Evolutionary conservation across 768 basidiomycete species (phyloP).

Genomic region (Clavulina sp.): DNA sequence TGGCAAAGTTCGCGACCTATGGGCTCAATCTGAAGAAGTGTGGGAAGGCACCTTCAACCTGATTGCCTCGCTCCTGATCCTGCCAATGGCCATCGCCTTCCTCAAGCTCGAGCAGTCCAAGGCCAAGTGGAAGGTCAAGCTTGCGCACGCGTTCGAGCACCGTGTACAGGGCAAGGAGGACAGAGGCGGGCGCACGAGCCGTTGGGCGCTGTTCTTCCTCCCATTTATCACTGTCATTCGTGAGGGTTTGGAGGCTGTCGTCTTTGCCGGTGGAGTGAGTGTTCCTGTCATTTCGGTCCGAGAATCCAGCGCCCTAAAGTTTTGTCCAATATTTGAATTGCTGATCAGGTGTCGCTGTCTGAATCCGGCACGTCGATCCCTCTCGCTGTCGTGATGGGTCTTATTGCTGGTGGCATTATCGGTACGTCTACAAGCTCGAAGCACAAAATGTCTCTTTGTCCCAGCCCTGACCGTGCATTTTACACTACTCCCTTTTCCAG

Average conservation of each 20-base stretch:
- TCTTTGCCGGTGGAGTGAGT: constrained; percentile 75
- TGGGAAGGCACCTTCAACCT: constrained; percentile 69
- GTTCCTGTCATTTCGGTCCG: not conserved
- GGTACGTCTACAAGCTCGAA: constrained; percentile 26
- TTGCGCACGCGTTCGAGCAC: constrained; percentile 48
- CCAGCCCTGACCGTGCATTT: not conserved
- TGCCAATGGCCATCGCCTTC: constrained; percentile 87
- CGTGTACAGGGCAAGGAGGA: constrained; percentile 10
- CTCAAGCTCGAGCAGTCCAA: constrained; percentile 88
- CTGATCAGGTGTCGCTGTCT: constrained; percentile 61
- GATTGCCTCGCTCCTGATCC: constrained; percentile 53
- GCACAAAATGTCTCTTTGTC: not conserved
- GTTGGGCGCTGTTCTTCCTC: constrained; percentile 79
- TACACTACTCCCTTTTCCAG: not conserved
- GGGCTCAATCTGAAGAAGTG: constrained; percentile 19
- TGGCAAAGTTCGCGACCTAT: constrained; percentile 2
- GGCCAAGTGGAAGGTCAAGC: constrained; percentile 87
- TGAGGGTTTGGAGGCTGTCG: constrained; percentile 83
- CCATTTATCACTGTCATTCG: constrained; percentile 85
- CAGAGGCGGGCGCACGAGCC: constrained; percentile 16
- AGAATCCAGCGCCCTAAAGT: not conserved
- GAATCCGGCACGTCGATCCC: constrained; percentile 73
- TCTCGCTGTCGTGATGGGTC: constrained; percentile 72
- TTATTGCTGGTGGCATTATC: constrained; percentile 55
- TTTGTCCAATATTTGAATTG: not conserved